Base-by-base conservation (phyloP, 495 filamentous ascomycete species). In the Penicillium paxilli region DNA sequence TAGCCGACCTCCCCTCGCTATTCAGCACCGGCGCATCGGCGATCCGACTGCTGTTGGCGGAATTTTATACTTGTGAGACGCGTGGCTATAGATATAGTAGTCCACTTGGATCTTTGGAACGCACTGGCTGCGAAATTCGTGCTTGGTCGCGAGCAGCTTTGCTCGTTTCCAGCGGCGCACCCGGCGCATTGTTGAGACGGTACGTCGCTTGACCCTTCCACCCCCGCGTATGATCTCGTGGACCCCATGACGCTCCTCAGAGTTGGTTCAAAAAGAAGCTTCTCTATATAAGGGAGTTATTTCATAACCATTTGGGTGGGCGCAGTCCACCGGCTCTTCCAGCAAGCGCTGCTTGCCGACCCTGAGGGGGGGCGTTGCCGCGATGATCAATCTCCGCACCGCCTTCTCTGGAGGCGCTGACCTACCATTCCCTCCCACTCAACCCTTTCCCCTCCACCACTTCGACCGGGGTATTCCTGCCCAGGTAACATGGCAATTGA, bases 351-450 rank as follows among this genome's bases (percentile, higher is more conserved):
- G 53, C 59, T 28, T 63, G 49, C 49, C 66, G 60, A 59, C 59
- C 64, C 58, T 73, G 68, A 69, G 69, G 69, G 40, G n/a, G 19
- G n/a, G 55, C 52, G 55, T 58, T 62, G 58, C 66, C 65, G 59
- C 60, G 64, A 70, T 70, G 69, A 74, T 69, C 66, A 76, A 71
- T 74, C 73, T 76, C 73, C 73, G 73, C 73, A 76, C 73, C 73
- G 73, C 73, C 73, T 76, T 72, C 68, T 68, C 68, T 68, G 61
- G 56, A 65, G 63, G 61, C 62, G 50, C 56, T 59, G 50, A 55
- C 56, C 60, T 55, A 52, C 52, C 56, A 45, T 46, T 64, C 32
- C 45, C 60, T 65, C 61, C 62, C 65, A 55, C 58, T 54, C 47
- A 48, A 51, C 44, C 48, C 55, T 57, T 54, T 46, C 54, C 56